Evolutionary conservation across 169 alveolate species (phyloP).

Genomic region (Plasmodium blacklocki): DNA sequence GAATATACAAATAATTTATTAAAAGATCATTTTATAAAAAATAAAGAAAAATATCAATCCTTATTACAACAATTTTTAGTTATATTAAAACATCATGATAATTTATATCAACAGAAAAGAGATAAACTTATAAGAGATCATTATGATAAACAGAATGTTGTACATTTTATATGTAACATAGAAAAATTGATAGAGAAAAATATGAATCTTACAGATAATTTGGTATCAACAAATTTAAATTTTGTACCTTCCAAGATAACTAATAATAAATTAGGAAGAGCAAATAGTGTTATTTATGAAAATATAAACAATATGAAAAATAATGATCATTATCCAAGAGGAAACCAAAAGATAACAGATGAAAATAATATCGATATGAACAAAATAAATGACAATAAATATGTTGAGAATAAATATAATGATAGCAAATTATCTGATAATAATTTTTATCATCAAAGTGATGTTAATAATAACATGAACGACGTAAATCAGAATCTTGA

Average conservation of each 20-base stretch:
- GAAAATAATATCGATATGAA: not conserved
- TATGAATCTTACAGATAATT: not conserved
- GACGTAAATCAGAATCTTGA: not conserved
- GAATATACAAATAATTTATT: constrained; percentile 33
- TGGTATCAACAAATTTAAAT: not conserved
- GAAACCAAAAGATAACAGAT: not conserved
- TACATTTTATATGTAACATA: constrained; percentile 30
- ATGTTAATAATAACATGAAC: not conserved
- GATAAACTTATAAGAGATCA: constrained; percentile 34
- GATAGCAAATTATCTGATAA: not conserved
- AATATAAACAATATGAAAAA: not conserved
- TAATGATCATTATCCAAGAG: not conserved
- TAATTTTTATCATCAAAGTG: not conserved
- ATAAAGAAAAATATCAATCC: constrained; percentile 17
- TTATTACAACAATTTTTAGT: constrained; percentile 49
- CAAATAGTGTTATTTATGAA: not conserved
- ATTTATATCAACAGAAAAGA: constrained; percentile 48
- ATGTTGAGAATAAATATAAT: not conserved
- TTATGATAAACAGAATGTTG: constrained; percentile 20
- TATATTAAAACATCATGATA: constrained; percentile 54
- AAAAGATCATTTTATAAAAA: constrained; percentile 7
- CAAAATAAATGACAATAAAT: not conserved
- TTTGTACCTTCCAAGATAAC: too few species aligned
- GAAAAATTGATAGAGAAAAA: constrained; percentile 21
- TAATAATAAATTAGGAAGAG: not conserved